Evolutionary conservation across 352 stramenopile species (phyloP).

Genomic region (Globisporangium nodosum): DNA sequence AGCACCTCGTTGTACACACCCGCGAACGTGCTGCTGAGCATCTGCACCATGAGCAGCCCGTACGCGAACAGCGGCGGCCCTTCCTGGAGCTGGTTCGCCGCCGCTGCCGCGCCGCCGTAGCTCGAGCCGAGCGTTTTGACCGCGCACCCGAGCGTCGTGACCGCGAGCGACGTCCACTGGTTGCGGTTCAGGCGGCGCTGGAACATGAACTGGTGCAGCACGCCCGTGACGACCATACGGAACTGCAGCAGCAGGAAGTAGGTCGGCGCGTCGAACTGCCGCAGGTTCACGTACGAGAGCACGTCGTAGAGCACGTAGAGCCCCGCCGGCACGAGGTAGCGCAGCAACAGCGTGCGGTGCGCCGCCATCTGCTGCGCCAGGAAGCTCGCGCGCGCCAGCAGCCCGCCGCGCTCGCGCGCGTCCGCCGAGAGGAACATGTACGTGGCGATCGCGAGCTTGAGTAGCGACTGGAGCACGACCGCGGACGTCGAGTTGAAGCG

Average conservation of each 20-base stretch:
- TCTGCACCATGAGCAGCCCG: conserved; percentile 57
- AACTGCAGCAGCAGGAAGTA: conserved; percentile 82
- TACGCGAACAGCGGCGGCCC: conserved; percentile 42
- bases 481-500: conserved; percentile 71
- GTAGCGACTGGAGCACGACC: conserved; percentile 66
- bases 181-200: conserved; percentile 63
- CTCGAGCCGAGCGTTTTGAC: conserved; percentile 61
- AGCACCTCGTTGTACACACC: conserved; percentile 83
- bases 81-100: neutral
- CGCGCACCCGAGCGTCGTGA: conserved; percentile 67
- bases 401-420: conserved; percentile 9
- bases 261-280: conserved; percentile 63
- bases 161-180: conserved; percentile 64
- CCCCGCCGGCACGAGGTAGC: conserved; percentile 69
- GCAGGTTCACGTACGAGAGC: conserved; percentile 78
- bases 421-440: conserved; percentile 68
- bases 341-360: conserved; percentile 44
- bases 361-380: conserved; percentile 31
- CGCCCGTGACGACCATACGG: conserved; percentile 69
- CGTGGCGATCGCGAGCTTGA: conserved; percentile 63
- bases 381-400: conserved; percentile 21
- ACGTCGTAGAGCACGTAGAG: conserved; percentile 83
- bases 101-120: neutral
- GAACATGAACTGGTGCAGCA: conserved; percentile 80
- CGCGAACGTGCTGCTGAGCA: conserved; percentile 78